Evolutionary conservation across 164 flowering plant species (phyloP).

Genomic region (Chimonanthus salicifolius): DNA sequence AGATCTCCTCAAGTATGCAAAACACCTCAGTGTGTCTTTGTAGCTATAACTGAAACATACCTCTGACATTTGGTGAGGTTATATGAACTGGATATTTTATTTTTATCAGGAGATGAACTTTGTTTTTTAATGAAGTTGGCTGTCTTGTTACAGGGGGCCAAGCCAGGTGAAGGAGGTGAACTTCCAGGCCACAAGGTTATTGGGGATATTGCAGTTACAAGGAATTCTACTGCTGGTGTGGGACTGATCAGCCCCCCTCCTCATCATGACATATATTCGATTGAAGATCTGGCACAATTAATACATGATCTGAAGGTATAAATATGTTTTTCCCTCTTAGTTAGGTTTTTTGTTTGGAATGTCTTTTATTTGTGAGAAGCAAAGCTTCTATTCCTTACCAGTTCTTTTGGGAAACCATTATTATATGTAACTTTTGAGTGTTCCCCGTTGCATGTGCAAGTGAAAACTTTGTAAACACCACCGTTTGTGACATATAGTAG

Average conservation of each 20-base stretch:
- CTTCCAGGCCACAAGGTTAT: conserved; percentile 99
- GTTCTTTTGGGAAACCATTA: background rate
- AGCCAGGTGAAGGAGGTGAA: conserved; percentile 99
- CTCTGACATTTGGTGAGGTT: conserved; percentile 54
- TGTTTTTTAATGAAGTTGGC: background rate
- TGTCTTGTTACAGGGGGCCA: conserved; percentile 79
- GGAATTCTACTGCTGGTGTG: conserved; percentile 98
- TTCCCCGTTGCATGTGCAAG: background rate
- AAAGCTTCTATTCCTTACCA: background rate
- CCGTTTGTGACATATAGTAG: background rate
- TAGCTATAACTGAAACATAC: conserved; percentile 51
- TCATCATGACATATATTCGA: conserved; percentile 99
- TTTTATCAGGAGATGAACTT: conserved; percentile 6
- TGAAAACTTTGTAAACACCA: too few species aligned
- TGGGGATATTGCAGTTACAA: conserved; percentile 94
- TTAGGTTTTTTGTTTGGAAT: background rate
- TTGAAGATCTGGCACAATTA: conserved; percentile 97
- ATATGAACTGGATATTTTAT: conserved; percentile 19
- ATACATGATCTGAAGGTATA: conserved; percentile 96
- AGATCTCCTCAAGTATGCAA: conserved; percentile 68
- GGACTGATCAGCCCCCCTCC: conserved; percentile 99
- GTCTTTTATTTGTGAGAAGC: background rate
- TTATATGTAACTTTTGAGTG: background rate
- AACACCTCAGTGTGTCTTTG: conserved; percentile 67
- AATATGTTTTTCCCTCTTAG: background rate